Evolutionary conservation across 2,329 filamentous ascomycete species (phyloP).

Genomic region (Pleochaeta shiraiana): DNA sequence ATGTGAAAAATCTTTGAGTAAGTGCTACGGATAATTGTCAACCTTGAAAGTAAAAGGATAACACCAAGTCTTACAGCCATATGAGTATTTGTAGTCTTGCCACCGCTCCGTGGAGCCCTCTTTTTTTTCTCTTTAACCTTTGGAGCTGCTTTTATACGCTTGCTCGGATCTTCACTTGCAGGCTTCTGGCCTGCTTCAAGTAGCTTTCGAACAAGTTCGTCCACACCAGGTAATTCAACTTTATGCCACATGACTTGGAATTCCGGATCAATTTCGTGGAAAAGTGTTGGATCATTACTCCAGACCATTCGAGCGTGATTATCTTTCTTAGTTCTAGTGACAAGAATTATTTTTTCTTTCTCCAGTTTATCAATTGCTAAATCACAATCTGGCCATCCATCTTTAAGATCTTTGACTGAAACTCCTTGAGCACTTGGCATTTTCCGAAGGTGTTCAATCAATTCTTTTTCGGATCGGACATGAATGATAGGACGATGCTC

Average conservation of each 20-base stretch:
- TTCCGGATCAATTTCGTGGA: slow-evolving; percentile 55
- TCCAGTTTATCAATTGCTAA: slow-evolving; percentile 61
- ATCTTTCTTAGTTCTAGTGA: slow-evolving; percentile 84
- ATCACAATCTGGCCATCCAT: slow-evolving; percentile 80
- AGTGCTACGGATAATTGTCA: slow-evolving; percentile 3
- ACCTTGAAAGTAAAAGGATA: not conserved
- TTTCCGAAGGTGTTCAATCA: slow-evolving; percentile 61
- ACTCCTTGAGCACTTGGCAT: slow-evolving; percentile 67
- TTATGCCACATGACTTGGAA: slow-evolving; percentile 71
- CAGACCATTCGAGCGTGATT: slow-evolving; percentile 69
- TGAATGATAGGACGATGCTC: slow-evolving; percentile 66
- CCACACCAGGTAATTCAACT: slow-evolving; percentile 42
- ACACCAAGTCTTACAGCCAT: slow-evolving; percentile 15
- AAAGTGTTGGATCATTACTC: slow-evolving; percentile 64
- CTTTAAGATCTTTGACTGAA: slow-evolving; percentile 75
- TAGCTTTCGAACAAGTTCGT: slow-evolving; percentile 21
- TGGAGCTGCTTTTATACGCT: slow-evolving; percentile 17
- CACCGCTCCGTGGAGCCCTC: slow-evolving; percentile 17
- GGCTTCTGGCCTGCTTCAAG: slow-evolving; percentile 20
- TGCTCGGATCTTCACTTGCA: slow-evolving; percentile 20
- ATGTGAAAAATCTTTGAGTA: slow-evolving; percentile 15
- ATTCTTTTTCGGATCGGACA: slow-evolving; percentile 54
- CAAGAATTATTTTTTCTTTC: slow-evolving; percentile 54
- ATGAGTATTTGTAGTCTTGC: slow-evolving; percentile 19
- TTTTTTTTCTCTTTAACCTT: slow-evolving; percentile 21